A percentile compares a stretch with the other conserved stretches of the same genome.
Evolutionary conservation across 2,329 filamentous ascomycete species (phyloP).

Genomic region (Fusarium sp.): DNA sequence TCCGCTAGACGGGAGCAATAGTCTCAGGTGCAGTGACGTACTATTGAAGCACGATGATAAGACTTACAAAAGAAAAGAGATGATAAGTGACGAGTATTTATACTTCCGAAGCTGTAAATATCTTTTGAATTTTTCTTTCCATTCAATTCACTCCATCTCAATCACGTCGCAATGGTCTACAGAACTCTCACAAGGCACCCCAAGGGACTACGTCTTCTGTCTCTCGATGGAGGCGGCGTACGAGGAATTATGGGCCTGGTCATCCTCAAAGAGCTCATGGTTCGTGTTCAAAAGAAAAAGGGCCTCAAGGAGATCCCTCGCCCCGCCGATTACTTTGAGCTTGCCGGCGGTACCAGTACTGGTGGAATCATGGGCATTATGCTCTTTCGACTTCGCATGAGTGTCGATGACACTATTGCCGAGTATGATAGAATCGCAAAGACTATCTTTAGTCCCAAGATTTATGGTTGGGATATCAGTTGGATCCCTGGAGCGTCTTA

Average conservation of each 20-base stretch:
- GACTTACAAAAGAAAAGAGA: rapidly evolving
- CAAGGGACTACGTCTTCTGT: conserved; percentile 9
- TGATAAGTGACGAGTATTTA: not conserved
- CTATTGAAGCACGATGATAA: not conserved
- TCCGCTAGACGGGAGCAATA: not conserved
- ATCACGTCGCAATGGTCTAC: not conserved
- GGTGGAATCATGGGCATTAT: conserved; percentile 38
- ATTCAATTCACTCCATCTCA: no score
- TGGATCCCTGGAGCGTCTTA: conserved; percentile 11
- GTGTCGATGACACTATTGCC: conserved; percentile 25
- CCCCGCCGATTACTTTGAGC: conserved; percentile 36
- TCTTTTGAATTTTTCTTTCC: not conserved
- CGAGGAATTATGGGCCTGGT: conserved; percentile 23
- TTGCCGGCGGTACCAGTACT: conserved; percentile 36
- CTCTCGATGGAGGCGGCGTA: conserved; percentile 15
- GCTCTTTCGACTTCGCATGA: conserved; percentile 44
- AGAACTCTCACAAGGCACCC: not conserved
- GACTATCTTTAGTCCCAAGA: conserved; percentile 34
- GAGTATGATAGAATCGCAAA: conserved; percentile 37
- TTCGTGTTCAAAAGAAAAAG: conserved; percentile 10
- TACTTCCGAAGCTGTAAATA: no score
- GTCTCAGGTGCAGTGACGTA: not conserved
- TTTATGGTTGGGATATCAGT: conserved; percentile 29
- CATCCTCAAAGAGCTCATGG: conserved; percentile 19
- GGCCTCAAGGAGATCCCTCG: not conserved